A percentile compares a stretch with the other conserved stretches of the same genome.
phyloP scores from a whole-genome alignment of 805 yeast genomes.

The Wickerhamomyces chaumierensis region DNA sequence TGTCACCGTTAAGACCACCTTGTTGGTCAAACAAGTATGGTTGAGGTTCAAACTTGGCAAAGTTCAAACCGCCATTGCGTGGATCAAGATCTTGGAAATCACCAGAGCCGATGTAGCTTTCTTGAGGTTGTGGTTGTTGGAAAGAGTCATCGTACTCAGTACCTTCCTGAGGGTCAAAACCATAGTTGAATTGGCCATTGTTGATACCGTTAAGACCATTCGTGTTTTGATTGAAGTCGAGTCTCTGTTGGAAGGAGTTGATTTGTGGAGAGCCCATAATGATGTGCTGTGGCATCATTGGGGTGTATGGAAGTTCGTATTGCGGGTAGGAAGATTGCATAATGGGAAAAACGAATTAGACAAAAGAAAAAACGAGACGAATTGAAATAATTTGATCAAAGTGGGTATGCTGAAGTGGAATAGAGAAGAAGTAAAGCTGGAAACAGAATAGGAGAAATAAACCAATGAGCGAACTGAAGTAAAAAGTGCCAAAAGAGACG shows the following conservation, averaged over 20 bases:
- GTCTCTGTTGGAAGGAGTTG: slow-evolving; percentile 1
- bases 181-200: not conserved
- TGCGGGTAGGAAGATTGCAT: slow-evolving; percentile 18
- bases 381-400: not conserved
- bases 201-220: not conserved
- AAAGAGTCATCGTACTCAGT: not conserved
- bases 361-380: not conserved
- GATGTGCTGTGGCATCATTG: slow-evolving; percentile 17
- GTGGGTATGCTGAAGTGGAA: no score
- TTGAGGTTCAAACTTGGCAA: not conserved
- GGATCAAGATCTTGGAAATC: not conserved
- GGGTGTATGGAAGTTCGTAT: slow-evolving; percentile 15
- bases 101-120: not conserved
- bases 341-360: no score
- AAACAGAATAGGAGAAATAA: no score
- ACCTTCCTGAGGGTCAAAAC: not conserved
- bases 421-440: no score
- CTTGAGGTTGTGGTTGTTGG: not conserved
- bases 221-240: slow-evolving; percentile 1
- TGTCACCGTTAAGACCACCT: not conserved
- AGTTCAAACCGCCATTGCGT: not conserved
- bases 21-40: no score
- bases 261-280: slow-evolving; percentile 14
- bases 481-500: no score
- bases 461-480: no score